Conservation (phyloP, 345 rosid genomes). For the Ricinus communis region DNA sequence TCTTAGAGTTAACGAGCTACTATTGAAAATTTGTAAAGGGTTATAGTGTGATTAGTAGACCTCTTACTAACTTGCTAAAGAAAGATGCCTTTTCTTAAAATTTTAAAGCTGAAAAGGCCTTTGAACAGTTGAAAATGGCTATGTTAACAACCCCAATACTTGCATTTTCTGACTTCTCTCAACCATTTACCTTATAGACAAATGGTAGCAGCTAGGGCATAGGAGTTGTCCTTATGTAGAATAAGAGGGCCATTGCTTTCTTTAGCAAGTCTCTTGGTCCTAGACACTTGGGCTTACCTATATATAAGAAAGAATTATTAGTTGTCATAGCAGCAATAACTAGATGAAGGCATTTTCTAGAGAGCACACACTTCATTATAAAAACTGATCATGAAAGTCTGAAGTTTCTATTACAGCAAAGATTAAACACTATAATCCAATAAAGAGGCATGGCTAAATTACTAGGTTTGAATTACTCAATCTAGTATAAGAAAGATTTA, state of each 20-base stretch:
- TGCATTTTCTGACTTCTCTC: not conserved
- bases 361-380: too few relatives aligned
- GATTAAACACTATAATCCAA: not conserved
- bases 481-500: not conserved
- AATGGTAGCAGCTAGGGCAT: not conserved
- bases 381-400: not conserved
- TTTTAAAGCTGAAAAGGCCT: too few relatives aligned
- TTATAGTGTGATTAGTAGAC: too few relatives aligned
- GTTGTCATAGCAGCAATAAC: too few relatives aligned
- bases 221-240: not conserved
- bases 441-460: not conserved
- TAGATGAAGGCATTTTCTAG: too few relatives aligned
- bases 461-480: not conserved
- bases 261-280: not conserved
- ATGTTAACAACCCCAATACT: too few relatives aligned
- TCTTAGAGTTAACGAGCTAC: too few relatives aligned
- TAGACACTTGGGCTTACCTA: not conserved
- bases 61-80: too few relatives aligned
- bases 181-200: not conserved
- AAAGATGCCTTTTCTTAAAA: too few relatives aligned
- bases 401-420: not conserved
- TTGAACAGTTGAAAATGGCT: too few relatives aligned
- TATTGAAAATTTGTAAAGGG: too few relatives aligned
- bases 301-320: too few relatives aligned
- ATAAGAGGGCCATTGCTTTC: not conserved